These are phyloP conservation scores for Flagelloscypha sp. DNA, from an alignment of 768 basidiomycete species.

Conservation along the genomic window DNA sequence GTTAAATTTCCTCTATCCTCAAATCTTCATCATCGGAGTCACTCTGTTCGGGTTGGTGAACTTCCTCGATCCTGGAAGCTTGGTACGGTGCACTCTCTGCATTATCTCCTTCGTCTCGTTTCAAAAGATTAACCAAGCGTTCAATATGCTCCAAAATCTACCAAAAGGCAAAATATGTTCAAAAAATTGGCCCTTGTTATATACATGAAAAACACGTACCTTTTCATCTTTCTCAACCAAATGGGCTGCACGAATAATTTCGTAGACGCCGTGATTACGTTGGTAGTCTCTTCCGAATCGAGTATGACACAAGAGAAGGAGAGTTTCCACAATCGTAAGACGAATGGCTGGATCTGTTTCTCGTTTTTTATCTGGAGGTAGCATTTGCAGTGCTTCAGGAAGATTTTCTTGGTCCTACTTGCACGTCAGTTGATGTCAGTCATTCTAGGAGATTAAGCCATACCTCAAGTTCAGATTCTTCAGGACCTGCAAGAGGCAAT, in stretches of 20 bases:
- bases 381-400: constrained; percentile 77
- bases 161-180: neutral
- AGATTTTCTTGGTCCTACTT: constrained; percentile 81
- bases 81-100: constrained; percentile 18
- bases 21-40: constrained; percentile 58
- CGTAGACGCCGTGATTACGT: constrained; percentile 76
- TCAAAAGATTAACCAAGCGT: constrained; percentile 78
- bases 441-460: constrained; percentile 10
- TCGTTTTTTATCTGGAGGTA: constrained; percentile 75
- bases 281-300: constrained; percentile 81
- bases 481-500: constrained; percentile 87
- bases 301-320: constrained; percentile 83
- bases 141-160: constrained; percentile 86
- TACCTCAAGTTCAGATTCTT: constrained; percentile 91
- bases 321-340: constrained; percentile 79
- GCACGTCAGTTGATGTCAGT: neutral
- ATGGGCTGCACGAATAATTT: constrained; percentile 73
- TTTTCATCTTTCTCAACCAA: constrained; percentile 71
- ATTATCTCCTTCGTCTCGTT: constrained; percentile 58
- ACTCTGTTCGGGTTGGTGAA: constrained; percentile 16
- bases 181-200: neutral
- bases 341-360: constrained; percentile 74
- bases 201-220: constrained; percentile 29
- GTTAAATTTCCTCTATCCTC: constrained; percentile 68
- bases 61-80: constrained; percentile 16